These are phyloP conservation scores for Esteya vermicola DNA, from an alignment of 2,329 filamentous ascomycete species.

Conservation along the genomic window DNA sequence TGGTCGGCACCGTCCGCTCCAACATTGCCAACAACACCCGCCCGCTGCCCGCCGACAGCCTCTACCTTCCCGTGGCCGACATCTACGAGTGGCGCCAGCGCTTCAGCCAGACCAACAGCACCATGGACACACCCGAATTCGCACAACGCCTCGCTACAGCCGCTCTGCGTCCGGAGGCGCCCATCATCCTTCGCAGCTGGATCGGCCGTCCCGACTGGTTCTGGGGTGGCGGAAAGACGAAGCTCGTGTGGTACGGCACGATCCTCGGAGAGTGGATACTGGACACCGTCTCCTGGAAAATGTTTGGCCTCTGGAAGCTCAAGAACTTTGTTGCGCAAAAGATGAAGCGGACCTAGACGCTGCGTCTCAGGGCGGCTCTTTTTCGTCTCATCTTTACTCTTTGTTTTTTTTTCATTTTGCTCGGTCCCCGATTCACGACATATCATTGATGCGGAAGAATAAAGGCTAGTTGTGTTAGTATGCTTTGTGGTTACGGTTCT, in stretches of 20 bases:
- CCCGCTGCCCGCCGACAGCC: slow-evolving; percentile 27
- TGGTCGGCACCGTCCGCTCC: slow-evolving; percentile 38
- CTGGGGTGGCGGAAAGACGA: slow-evolving; percentile 22
- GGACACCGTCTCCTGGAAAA: slow-evolving; percentile 18
- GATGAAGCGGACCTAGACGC: slow-evolving; percentile 5
- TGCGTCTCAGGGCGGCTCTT: no score
- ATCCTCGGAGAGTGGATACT: slow-evolving; percentile 23
- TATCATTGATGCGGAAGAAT: no score
- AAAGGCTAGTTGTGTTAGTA: no score
- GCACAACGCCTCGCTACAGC: slow-evolving; percentile 26
- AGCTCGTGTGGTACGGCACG: slow-evolving; percentile 15
- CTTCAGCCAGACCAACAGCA: slow-evolving; percentile 33
- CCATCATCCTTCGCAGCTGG: slow-evolving; percentile 18
- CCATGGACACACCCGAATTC: slow-evolving; percentile 29
- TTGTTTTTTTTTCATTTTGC: no score
- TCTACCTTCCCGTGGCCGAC: slow-evolving; percentile 30
- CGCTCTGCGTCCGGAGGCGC: slow-evolving; percentile 23
- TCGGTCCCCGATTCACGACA: no score
- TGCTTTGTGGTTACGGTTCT: no score
- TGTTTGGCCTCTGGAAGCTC: slow-evolving; percentile 20
- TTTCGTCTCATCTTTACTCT: no score
- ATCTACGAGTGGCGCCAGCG: slow-evolving; percentile 30
- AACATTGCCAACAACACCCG: slow-evolving; percentile 30
- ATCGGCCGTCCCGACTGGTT: slow-evolving; percentile 28
- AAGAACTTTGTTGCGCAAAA: slow-evolving; percentile 15